These are phyloP conservation scores for Cryptococcus floricola DNA, from an alignment of 1,284 basidiomycete genomes.

Conservation along the genomic window DNA sequence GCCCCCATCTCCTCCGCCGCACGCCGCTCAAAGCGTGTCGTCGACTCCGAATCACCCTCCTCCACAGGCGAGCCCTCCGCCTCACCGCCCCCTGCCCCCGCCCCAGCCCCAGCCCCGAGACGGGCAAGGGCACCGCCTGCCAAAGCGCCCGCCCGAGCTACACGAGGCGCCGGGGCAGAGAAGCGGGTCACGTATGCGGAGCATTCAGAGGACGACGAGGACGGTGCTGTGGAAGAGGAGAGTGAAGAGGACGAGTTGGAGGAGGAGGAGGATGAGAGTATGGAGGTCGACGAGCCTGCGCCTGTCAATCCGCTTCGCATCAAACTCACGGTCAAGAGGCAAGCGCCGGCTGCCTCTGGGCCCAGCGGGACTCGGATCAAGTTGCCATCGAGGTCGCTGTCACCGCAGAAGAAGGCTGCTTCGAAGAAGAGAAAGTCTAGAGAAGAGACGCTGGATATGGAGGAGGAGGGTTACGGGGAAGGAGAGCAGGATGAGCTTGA, in stretches of 20 bases:
- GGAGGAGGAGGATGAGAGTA: constrained; percentile 9
- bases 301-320: background rate
- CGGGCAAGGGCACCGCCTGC: background rate
- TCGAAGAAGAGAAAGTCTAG: background rate
- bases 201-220: background rate
- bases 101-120: constrained; percentile 1
- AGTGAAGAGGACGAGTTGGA: constrained; percentile 8
- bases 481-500: constrained; percentile 11
- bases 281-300: background rate
- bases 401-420: background rate
- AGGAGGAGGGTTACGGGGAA: constrained; percentile 9
- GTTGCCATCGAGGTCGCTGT: background rate
- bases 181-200: background rate
- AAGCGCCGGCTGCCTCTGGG: no score
- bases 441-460: constrained; percentile 9
- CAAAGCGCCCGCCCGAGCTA: background rate
- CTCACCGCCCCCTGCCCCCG: constrained; percentile 1
- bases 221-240: constrained; percentile 1
- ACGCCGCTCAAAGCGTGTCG: constrained; percentile 10
- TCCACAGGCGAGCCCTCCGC: background rate
- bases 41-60: constrained; percentile 13
- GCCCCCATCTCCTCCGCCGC: constrained; percentile 2
- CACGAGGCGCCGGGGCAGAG: background rate
- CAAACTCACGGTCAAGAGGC: background rate
- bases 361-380: background rate